Conservation (phyloP, 345 rosid species). For the Ricinus communis region DNA sequence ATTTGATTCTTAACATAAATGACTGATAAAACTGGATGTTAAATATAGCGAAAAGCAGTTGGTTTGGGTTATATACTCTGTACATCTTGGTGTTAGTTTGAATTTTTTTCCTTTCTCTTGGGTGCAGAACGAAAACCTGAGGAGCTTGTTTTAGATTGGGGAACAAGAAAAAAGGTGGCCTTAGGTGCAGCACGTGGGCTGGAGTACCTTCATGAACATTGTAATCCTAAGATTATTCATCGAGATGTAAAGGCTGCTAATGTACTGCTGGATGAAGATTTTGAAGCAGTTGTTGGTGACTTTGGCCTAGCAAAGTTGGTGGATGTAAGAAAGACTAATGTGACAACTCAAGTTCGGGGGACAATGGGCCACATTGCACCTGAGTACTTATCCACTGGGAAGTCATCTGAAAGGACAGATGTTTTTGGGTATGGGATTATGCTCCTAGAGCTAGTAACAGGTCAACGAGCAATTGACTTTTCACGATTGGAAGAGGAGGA, state of each 20-base stretch:
- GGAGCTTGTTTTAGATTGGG: constrained; percentile 80
- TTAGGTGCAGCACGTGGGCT: constrained; percentile 95
- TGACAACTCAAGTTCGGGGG: constrained; percentile 97
- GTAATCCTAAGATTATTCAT: constrained; percentile 96
- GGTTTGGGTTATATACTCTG: background rate
- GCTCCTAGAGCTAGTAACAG: constrained; percentile 99
- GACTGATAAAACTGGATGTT: background rate
- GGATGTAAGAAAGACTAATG: constrained; percentile 81
- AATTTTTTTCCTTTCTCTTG: constrained; percentile 14
- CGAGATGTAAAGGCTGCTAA: constrained; percentile 99
- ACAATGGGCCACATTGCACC: constrained; percentile 99
- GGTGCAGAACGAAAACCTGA: constrained; percentile 76
- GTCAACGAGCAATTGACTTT: constrained; percentile 94
- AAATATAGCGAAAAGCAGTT: background rate
- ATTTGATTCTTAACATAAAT: background rate
- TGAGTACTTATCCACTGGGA: constrained; percentile 92
- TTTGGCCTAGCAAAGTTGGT: constrained; percentile 95
- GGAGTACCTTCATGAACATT: constrained; percentile 95
- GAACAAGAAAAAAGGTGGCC: constrained; percentile 75
- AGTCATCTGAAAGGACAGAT: constrained; percentile 94
- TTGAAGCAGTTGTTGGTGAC: constrained; percentile 98
- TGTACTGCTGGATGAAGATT: constrained; percentile 84
- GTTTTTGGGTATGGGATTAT: constrained; percentile 94
- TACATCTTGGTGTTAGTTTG: background rate
- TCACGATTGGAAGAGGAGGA: constrained; percentile 97